These are phyloP conservation scores for Solanum sejunctum DNA, from an alignment of 257 asterid species.

Conservation along the genomic window DNA sequence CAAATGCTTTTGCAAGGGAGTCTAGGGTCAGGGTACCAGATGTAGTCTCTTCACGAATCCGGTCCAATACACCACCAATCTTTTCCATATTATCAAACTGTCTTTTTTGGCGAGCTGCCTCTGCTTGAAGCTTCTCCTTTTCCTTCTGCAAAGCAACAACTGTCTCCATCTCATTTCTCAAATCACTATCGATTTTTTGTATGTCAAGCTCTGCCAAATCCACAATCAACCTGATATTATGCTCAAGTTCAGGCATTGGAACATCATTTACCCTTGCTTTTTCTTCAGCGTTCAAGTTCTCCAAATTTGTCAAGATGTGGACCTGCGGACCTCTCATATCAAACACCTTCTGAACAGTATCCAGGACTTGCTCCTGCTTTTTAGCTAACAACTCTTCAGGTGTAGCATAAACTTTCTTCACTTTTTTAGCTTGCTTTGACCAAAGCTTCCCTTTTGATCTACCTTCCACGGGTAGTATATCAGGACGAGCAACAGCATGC, in stretches of 20 bases:
- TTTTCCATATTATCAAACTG: slow-evolving; percentile 58
- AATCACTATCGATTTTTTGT: slow-evolving; percentile 62
- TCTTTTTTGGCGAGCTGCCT: slow-evolving; percentile 47
- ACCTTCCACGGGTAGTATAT: too few relatives aligned
- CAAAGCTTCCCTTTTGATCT: too few relatives aligned
- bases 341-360: slow-evolving; percentile 68
- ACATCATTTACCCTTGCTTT: slow-evolving; percentile 55
- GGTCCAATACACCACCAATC: slow-evolving; percentile 39
- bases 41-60: slow-evolving; percentile 44
- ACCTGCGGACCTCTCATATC: slow-evolving; percentile 99
- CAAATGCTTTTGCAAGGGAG: slow-evolving; percentile 55
- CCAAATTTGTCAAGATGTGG: slow-evolving; percentile 76
- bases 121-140: slow-evolving; percentile 59
- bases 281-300: slow-evolving; percentile 82
- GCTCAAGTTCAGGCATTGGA: slow-evolving; percentile 95
- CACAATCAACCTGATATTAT: slow-evolving; percentile 62
- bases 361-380: slow-evolving; percentile 72
- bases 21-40: slow-evolving; percentile 54
- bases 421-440: too few relatives aligned
- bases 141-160: slow-evolving; percentile 74
- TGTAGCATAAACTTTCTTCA: too few relatives aligned
- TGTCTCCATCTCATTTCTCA: slow-evolving; percentile 83
- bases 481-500: not conserved
- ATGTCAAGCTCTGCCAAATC: slow-evolving; percentile 71
- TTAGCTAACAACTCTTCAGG: slow-evolving; percentile 66